These are phyloP conservation scores for Colletotrichum eleusines DNA, from an alignment of 2,329 filamentous ascomycete genomes.

Conservation along the genomic window DNA sequence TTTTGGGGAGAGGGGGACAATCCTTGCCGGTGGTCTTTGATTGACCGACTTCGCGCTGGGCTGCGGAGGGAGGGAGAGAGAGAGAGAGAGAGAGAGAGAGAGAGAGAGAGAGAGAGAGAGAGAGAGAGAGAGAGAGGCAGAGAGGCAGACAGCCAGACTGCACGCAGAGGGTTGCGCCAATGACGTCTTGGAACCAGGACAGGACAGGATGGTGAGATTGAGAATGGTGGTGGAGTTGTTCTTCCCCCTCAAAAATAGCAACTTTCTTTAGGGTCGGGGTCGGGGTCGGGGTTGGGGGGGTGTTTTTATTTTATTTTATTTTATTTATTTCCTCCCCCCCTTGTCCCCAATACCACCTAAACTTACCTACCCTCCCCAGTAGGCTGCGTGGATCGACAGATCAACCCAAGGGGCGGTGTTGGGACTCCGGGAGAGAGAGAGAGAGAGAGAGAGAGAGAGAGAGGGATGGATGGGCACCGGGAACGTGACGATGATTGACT, in stretches of 20 bases:
- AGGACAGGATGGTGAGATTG: neutral
- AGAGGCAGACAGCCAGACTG: neutral
- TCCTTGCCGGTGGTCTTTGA: too few species aligned
- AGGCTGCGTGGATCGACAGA: constrained; percentile 5
- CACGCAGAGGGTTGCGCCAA: neutral
- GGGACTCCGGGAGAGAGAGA: too few species aligned
- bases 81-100: too few species aligned
- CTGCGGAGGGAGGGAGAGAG: too few species aligned
- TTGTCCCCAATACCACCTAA: too few species aligned
- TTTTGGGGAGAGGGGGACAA: too few species aligned
- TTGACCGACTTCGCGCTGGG: too few species aligned
- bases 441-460: too few species aligned
- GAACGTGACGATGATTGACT: neutral
- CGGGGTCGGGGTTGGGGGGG: too few species aligned
- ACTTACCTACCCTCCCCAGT: too few species aligned
- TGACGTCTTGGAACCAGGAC: neutral
- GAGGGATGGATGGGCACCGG: too few species aligned
- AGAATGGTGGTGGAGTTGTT: neutral
- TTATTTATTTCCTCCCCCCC: neutral
- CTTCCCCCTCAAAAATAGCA: constrained; percentile 1
- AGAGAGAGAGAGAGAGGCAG: neutral
- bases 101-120: too few species aligned
- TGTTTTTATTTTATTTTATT: neutral
- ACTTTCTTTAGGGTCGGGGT: neutral
- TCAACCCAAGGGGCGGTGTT: constrained; percentile 5